Conservation (phyloP, 495 filamentous ascomycete species). For the Penicillium steckii region DNA sequence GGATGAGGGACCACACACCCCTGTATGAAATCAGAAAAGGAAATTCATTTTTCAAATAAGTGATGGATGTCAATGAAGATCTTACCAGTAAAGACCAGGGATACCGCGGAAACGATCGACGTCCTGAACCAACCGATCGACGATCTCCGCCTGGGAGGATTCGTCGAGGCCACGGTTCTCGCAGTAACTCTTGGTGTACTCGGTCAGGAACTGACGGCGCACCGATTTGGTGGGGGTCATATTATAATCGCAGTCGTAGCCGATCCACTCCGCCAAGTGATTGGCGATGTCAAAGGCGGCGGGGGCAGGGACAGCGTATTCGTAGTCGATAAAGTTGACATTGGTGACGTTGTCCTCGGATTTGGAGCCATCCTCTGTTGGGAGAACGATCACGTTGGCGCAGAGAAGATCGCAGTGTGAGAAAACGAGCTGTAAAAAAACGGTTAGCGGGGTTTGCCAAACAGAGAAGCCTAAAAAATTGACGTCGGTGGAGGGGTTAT, state of each 20-base stretch:
- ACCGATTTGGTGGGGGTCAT: constrained; percentile 77
- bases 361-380: constrained; percentile 32
- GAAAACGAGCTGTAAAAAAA: constrained; percentile 69
- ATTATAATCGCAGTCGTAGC: constrained; percentile 89
- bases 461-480: background rate
- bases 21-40: constrained; percentile 38
- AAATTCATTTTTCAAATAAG: no score
- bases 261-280: constrained; percentile 98
- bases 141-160: constrained; percentile 59
- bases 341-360: constrained; percentile 35
- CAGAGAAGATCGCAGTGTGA: constrained; percentile 92
- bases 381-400: constrained; percentile 91
- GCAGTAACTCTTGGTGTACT: constrained; percentile 65
- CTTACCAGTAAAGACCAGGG: constrained; percentile 79
- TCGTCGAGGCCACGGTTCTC: constrained; percentile 34
- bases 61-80: no score
- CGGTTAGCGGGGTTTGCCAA: background rate
- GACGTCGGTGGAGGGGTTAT: constrained; percentile 14
- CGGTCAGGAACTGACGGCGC: constrained; percentile 76
- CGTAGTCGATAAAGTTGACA: constrained; percentile 96
- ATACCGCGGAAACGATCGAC: constrained; percentile 87
- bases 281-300: constrained; percentile 99
- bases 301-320: constrained; percentile 91
- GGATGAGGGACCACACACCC: constrained; percentile 97
- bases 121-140: constrained; percentile 65